Conservation (phyloP, 768 basidiomycete genomes). For the Roridomyces roridus region DNA sequence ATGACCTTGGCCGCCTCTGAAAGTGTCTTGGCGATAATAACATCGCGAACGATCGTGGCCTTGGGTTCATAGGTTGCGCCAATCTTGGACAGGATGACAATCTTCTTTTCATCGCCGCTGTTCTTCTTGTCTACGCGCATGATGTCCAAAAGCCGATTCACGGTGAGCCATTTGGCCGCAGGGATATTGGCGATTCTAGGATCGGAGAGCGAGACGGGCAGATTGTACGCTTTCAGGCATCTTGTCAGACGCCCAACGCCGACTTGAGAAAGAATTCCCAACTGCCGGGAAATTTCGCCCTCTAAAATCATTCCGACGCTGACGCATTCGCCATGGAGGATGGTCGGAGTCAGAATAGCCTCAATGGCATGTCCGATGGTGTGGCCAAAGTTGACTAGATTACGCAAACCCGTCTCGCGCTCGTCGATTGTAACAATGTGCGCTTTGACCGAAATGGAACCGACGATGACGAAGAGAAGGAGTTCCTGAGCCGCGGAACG, state of each 20-base stretch:
- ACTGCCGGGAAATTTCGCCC: constrained; percentile 88
- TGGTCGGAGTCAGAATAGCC: constrained; percentile 90
- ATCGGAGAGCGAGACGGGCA: constrained; percentile 84
- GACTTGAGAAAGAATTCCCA: constrained; percentile 90
- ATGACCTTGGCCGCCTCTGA: constrained; percentile 81
- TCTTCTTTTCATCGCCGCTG: constrained; percentile 88
- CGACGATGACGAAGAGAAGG: constrained; percentile 89
- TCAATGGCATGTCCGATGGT: constrained; percentile 99
- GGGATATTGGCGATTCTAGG: constrained; percentile 78
- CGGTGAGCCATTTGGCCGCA: constrained; percentile 72
- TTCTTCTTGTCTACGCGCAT: constrained; percentile 99
- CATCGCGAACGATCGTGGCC: constrained; percentile 85
- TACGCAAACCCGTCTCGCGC: constrained; percentile 94
- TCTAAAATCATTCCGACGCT: constrained; percentile 96
- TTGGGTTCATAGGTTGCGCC: constrained; percentile 92
- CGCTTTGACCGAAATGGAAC: constrained; percentile 93
- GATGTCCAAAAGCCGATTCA: constrained; percentile 86
- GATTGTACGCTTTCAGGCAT: constrained; percentile 88
- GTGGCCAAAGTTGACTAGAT: constrained; percentile 99
- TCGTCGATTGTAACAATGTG: constrained; percentile 98
- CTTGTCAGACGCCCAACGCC: constrained; percentile 89
- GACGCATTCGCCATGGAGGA: constrained; percentile 97
- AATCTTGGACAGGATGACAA: constrained; percentile 90
- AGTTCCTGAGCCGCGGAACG: constrained; percentile 82
- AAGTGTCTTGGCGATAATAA: constrained; percentile 81